A percentile compares a stretch with the other conserved stretches of the same genome.
phyloP scores from a whole-genome alignment of 1,284 basidiomycete genomes.

The Limonomyces culmigenus region DNA sequence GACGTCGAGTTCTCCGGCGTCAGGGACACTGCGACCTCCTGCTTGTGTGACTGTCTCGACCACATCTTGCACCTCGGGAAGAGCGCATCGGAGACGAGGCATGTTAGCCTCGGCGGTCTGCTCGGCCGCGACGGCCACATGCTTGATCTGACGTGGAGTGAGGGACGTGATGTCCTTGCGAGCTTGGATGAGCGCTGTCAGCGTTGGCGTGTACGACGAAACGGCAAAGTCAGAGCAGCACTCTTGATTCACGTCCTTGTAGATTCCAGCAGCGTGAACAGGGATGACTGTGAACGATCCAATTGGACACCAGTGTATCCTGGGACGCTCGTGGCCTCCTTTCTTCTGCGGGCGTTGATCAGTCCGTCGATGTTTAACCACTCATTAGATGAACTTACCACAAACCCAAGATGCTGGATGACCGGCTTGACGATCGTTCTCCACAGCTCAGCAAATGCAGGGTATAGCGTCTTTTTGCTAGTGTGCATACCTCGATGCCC shows the following conservation, averaged over 20 bases:
- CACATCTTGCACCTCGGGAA: too few species aligned
- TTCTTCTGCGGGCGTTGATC: background rate
- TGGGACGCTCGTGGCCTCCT: background rate
- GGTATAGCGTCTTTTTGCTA: too few species aligned
- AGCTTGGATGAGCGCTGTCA: too few species aligned
- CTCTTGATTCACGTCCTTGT: background rate
- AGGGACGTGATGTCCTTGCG: too few species aligned
- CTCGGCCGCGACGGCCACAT: too few species aligned
- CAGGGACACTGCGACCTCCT: too few species aligned
- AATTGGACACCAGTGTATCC: constrained; percentile 6
- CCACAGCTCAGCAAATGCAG: too few species aligned
- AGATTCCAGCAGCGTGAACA: constrained; percentile 9
- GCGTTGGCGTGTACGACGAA: constrained; percentile 8
- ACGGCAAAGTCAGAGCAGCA: constrained; percentile 5
- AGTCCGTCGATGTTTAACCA: background rate
- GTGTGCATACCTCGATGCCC: too few species aligned
- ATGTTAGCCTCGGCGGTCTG: background rate
- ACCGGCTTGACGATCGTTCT: too few species aligned
- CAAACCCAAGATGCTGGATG: background rate
- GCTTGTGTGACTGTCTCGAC: too few species aligned
- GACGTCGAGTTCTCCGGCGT: background rate
- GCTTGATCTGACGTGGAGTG: too few species aligned
- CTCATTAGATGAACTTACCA: background rate
- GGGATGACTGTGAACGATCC: constrained; percentile 8
- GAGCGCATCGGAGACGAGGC: background rate